phyloP scores from a whole-genome alignment of 2,329 filamentous ascomycete genomes.

The Ophiosphaerella korrae region DNA sequence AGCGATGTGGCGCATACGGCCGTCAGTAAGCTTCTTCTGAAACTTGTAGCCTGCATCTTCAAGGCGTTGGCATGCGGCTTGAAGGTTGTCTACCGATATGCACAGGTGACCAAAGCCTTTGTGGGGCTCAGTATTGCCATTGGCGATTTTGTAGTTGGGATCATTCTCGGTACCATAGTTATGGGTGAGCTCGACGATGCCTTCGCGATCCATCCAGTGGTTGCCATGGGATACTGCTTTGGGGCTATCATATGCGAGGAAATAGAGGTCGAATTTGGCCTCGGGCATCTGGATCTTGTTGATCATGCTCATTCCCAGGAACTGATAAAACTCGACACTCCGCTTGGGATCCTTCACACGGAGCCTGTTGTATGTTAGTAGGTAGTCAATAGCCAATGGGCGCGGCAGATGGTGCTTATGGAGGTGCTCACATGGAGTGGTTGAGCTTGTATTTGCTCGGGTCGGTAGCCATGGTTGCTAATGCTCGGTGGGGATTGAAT shows the following conservation, averaged over 20 bases:
- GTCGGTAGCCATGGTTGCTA: conserved; percentile 62
- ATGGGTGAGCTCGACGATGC: conserved; percentile 83
- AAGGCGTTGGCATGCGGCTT: conserved; percentile 86
- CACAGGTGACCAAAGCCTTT: conserved; percentile 85
- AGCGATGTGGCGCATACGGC: conserved; percentile 73
- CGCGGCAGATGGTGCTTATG: conserved; percentile 8
- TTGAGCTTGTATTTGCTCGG: conserved; percentile 69
- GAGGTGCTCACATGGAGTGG: conserved; percentile 56
- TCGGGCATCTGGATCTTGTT: conserved; percentile 83
- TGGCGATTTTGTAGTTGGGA: conserved; percentile 77
- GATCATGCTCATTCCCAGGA: conserved; percentile 84
- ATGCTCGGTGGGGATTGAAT: conserved; percentile 23
- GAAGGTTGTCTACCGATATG: conserved; percentile 70
- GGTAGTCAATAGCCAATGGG: conserved; percentile 6
- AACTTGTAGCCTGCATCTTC: conserved; percentile 91
- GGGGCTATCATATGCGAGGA: conserved; percentile 84
- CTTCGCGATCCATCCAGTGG: conserved; percentile 81
- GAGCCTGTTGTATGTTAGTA: conserved; percentile 47
- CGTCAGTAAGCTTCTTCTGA: conserved; percentile 92
- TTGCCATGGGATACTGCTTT: conserved; percentile 74
- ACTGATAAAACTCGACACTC: conserved; percentile 88
- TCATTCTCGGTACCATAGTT: conserved; percentile 91
- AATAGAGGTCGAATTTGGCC: conserved; percentile 93
- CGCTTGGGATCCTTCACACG: conserved; percentile 92
- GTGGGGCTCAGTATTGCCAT: conserved; percentile 90